phyloP scores from a whole-genome alignment of 495 filamentous ascomycete species.

The Articulospora tetracladia region DNA sequence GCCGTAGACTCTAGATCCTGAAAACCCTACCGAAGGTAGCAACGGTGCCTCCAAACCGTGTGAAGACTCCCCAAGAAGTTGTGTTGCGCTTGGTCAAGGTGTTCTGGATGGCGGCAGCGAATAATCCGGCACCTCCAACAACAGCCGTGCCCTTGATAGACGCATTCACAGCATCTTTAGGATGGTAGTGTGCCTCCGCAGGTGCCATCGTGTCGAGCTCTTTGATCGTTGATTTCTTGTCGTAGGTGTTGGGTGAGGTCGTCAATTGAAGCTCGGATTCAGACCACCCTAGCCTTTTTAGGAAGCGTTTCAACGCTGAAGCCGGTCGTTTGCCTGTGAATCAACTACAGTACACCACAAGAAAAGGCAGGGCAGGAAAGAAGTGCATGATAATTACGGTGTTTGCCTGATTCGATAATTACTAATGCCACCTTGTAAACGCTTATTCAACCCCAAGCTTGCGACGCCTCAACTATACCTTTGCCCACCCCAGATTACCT shows the following conservation, averaged over 20 bases:
- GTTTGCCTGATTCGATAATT: not conserved
- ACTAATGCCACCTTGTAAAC: not conserved
- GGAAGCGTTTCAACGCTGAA: not conserved
- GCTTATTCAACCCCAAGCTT: not conserved
- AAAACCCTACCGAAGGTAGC: constrained; percentile 56
- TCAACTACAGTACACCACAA: not conserved
- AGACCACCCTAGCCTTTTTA: not conserved
- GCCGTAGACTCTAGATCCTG: not conserved
- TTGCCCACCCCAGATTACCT: not conserved
- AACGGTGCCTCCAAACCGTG: constrained; percentile 63
- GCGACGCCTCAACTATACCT: not conserved
- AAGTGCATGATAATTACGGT: not conserved
- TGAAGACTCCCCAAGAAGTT: constrained; percentile 71
- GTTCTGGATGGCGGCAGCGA: constrained; percentile 78
- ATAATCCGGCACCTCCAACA: constrained; percentile 62
- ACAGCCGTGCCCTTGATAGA: constrained; percentile 61
- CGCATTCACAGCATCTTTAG: constrained; percentile 70
- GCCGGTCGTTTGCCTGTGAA: not conserved
- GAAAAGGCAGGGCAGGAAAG: not conserved
- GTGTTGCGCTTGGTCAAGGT: constrained; percentile 76
- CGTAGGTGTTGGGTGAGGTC: not conserved
- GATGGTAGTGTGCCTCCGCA: constrained; percentile 55
- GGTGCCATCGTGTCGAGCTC: constrained; percentile 23
- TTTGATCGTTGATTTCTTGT: not conserved
- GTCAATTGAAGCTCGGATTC: not conserved